These are phyloP conservation scores for Nakazawaea peltata DNA, from an alignment of 805 yeast genomes.

Conservation along the genomic window DNA sequence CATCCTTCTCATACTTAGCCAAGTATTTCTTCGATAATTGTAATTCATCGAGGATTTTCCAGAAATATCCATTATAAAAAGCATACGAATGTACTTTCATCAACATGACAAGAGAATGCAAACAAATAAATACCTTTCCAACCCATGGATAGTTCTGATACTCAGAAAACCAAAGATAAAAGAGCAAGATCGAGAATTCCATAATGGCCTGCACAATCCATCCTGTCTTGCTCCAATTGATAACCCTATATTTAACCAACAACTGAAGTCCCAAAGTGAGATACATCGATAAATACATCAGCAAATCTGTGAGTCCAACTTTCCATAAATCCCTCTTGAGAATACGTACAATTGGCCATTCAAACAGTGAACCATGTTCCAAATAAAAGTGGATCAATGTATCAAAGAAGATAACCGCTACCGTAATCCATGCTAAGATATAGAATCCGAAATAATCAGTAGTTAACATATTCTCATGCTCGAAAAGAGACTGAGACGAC, in stretches of 20 bases:
- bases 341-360: constrained; percentile 47
- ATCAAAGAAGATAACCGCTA: constrained; percentile 46
- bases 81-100: constrained; percentile 97
- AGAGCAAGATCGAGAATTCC: constrained; percentile 45
- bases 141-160: constrained; percentile 73
- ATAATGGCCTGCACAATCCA: constrained; percentile 48
- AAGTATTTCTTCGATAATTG: constrained; percentile 37
- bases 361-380: constrained; percentile 32
- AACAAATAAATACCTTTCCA: constrained; percentile 72
- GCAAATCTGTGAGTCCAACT: constrained; percentile 67
- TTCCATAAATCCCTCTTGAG: constrained; percentile 54
- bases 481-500: constrained; percentile 42
- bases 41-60: constrained; percentile 53
- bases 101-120: constrained; percentile 78
- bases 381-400: constrained; percentile 46
- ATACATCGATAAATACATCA: constrained; percentile 66
- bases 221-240: constrained; percentile 62
- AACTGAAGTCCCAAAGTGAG: constrained; percentile 52
- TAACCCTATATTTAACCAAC: constrained; percentile 31
- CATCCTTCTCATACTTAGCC: constrained; percentile 27
- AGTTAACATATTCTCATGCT: constrained; percentile 33
- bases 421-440: constrained; percentile 69
- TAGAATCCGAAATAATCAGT: constrained; percentile 71
- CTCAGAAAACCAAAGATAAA: constrained; percentile 52
- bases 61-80: constrained; percentile 85